Evolutionary conservation across 805 yeast genomes (phyloP), one percentile per base, ranked within the genome.

Genomic region (Candida sphagnicola): DNA sequence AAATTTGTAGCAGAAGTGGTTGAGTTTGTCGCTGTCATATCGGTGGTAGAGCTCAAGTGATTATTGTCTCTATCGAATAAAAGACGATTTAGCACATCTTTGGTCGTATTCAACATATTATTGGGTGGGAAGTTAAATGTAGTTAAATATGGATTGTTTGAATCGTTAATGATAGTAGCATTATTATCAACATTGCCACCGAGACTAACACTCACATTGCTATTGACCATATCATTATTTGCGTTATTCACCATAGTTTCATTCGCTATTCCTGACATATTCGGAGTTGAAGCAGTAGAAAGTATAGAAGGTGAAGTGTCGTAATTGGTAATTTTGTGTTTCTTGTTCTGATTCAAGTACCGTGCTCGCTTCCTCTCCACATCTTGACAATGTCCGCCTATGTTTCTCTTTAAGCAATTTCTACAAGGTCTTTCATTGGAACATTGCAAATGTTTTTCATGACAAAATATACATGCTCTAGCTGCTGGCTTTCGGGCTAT

Each of bases 391-490:
- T 65, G 50, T 38, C 67, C 73, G 1, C 64, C 72, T n/a, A 77
- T 54, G 16, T 77, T 76, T 40, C 90, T 59, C 53, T 82, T 83
- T 15, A 69, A 49, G 59, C 93, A 84, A 53, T 84, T 84, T 46
- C 71, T 71, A 50, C 91, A 84, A 0, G 93, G 91, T 41, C 93
- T 61, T 18, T 72, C 67, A 40, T 74, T 62, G 44, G 83, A 85
- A 56, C 91, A 84, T 48, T 83, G 90, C 11, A 84, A 65, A 50
- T 83, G 93, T 46, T 84, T 84, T 18, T 70, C 60, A 52, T 83
- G 88, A 56, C 91, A 84, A 53, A 82, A 81, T 14, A 70, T 70
- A 51, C 93, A 84, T 1, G 91, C 93, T 33, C 82, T 70, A 6
- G 76, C 62, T 2, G 83, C 78, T 4, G 89, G 87, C 46, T 70